These are phyloP conservation scores for Ceratobasidium sp. DNA, from an alignment of 1,284 basidiomycete genomes.

Conservation along the genomic window DNA sequence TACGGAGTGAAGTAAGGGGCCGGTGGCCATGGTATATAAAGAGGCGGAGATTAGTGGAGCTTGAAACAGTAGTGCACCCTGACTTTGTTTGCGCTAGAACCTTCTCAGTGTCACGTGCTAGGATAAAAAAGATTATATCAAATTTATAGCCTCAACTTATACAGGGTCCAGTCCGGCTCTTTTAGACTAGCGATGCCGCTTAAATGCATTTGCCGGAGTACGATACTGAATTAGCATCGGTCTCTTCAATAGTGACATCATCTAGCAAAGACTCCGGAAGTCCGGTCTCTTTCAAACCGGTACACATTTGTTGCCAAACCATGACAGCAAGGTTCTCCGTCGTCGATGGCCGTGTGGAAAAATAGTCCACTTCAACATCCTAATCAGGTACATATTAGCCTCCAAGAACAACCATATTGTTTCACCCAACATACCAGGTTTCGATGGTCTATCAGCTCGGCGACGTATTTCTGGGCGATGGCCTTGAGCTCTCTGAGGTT, in stretches of 20 bases:
- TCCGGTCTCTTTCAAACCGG: conserved; percentile 20
- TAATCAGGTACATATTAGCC: conserved; percentile 1
- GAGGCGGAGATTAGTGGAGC: background rate
- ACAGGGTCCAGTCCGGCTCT: background rate
- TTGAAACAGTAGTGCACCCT: background rate
- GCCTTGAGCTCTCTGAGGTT: conserved; percentile 35
- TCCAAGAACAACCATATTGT: background rate
- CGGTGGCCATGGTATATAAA: background rate
- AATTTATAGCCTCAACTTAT: background rate
- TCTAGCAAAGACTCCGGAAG: conserved; percentile 29
- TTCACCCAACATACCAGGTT: conserved; percentile 29
- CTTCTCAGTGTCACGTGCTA: conserved; percentile 11
- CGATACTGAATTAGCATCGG: conserved; percentile 34
- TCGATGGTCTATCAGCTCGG: conserved; percentile 37
- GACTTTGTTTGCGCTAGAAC: conserved; percentile 2
- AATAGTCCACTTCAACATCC: conserved; percentile 29
- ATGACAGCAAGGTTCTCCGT: conserved; percentile 27
- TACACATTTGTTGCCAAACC: conserved; percentile 19
- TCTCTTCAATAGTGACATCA: conserved; percentile 29
- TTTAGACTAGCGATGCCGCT: background rate
- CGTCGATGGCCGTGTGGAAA: conserved; percentile 24
- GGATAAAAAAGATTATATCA: background rate
- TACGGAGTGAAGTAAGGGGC: background rate
- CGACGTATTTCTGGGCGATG: conserved; percentile 33
- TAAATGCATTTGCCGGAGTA: conserved; percentile 30